Evolutionary conservation across 2,329 filamentous ascomycete species (phyloP).

Genomic region (Anthostomella pinea): DNA sequence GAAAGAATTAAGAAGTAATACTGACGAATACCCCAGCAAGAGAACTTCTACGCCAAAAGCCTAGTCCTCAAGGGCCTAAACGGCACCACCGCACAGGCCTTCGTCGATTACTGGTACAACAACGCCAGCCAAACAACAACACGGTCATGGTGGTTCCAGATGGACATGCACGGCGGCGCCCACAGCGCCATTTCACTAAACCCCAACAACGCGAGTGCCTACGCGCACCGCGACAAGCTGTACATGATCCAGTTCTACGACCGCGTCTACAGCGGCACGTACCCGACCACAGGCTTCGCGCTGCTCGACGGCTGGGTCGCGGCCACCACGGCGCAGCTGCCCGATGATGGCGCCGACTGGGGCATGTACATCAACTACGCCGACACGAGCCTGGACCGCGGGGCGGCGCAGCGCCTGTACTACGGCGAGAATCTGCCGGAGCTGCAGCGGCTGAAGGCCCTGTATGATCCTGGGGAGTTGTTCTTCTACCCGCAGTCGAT

Average conservation of each 20-base stretch:
- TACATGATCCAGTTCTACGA: conserved; percentile 49
- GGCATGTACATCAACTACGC: conserved; percentile 50
- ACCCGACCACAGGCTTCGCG: conserved; percentile 24
- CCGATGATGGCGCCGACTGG: conserved; percentile 21
- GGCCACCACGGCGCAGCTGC: conserved; percentile 16
- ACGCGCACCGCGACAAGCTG: conserved; percentile 41
- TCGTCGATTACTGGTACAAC: conserved; percentile 38
- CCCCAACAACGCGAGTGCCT: conserved; percentile 29
- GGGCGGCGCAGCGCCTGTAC: conserved; percentile 46
- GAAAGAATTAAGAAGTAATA: neutral
- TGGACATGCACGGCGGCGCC: conserved; percentile 39
- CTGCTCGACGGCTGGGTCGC: conserved; percentile 25
- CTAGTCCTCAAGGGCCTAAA: conserved; percentile 36
- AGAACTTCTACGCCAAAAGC: conserved; percentile 40
- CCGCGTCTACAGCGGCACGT: conserved; percentile 27
- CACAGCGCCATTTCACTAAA: conserved; percentile 32
- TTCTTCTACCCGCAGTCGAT: conserved; percentile 35
- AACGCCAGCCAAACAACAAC: conserved; percentile 32
- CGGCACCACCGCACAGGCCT: conserved; percentile 31
- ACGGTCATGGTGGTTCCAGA: conserved; percentile 38
- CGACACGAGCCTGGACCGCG: conserved; percentile 43
- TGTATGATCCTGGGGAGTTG: conserved; percentile 37
- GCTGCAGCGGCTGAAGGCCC: conserved; percentile 36
- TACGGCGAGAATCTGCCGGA: conserved; percentile 38
- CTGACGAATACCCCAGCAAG: conserved; percentile 28